Base-by-base conservation (phyloP, 192 early-diverging fungal genomes). In the Gigaspora rosea region DNA sequence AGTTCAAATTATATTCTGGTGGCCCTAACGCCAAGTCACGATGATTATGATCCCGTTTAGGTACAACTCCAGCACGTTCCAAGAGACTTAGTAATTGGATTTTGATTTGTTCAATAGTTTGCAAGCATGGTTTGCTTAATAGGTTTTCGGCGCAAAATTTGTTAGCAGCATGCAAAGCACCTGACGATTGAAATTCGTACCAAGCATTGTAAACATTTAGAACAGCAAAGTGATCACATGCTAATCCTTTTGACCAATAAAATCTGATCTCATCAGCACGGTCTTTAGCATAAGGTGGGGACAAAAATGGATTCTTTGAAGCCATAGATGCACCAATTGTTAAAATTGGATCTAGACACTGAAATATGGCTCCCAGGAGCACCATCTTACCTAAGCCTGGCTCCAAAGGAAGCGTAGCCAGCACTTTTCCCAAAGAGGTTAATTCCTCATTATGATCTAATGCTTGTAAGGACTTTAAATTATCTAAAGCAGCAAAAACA, bases 351-450 rank as follows among this genome's bases (percentile, higher is more conserved):
- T 93, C 91, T 41, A 93, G 63, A 64, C 89, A 91, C 10, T 85
- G 80, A 75, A 91, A 90, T 22, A 87, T 78, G 35, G 87, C 87
- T 15, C 86, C 90, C 33, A 88, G 62, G 8, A 93, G 77, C 35
- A 93, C 79, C 73, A 91, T 87, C 54, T 91, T 88, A n/a, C 89
- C 89, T 47, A 93, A 87, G 80, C 89, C 90, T 4, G 91, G 91
- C 66, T 93, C 91, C 12, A 91, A 83, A 8, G 91, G 91, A 46
- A 93, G 80, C 0, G 85, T 82, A 10, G 83, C 74, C 27, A 93
- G 75, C n/a, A 88, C 82, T 35, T 85, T 82, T 20, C 91, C 91
- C n/a, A 93, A 75, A 1, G 90, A 80, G 0, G 91, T 93, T 47
- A 93, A 69, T 11, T 83, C 73, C 69, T 92, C 90, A 46, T 81